A percentile compares a stretch with the other conserved stretches of the same genome.
Evolutionary conservation across 1,284 basidiomycete species (phyloP).

Genomic region (Cerioporus squamosus): DNA sequence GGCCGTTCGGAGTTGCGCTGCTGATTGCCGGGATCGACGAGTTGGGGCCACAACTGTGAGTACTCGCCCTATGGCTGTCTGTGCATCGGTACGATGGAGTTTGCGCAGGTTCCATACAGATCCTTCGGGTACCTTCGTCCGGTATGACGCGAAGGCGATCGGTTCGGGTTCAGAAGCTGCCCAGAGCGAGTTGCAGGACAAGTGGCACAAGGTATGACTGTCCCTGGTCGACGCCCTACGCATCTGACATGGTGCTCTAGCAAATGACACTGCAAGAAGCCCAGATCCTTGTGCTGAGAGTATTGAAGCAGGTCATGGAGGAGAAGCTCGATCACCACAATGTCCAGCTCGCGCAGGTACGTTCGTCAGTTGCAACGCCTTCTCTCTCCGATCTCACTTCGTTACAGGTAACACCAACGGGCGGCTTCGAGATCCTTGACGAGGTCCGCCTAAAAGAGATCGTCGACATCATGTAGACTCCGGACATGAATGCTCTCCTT

Average conservation of each 20-base stretch:
- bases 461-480: constrained; percentile 75
- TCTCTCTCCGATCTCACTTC: neutral
- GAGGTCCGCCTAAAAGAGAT: constrained; percentile 79
- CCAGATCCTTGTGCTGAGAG: constrained; percentile 83
- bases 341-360: constrained; percentile 93
- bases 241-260: constrained; percentile 45
- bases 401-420: constrained; percentile 68
- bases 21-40: constrained; percentile 98
- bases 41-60: constrained; percentile 91
- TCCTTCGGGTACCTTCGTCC: constrained; percentile 98
- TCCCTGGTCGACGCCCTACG: neutral
- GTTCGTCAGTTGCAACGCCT: constrained; percentile 24
- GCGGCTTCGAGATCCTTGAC: constrained; percentile 85
- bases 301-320: constrained; percentile 99
- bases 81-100: neutral
- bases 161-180: constrained; percentile 98
- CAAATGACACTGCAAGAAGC: constrained; percentile 94
- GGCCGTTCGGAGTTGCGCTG: constrained; percentile 98
- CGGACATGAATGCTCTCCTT: constrained; percentile 13
- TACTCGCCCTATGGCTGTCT: constrained; percentile 12
- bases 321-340: constrained; percentile 99
- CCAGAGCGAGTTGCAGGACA: constrained; percentile 96
- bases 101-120: constrained; percentile 91
- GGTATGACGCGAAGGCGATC: constrained; percentile 98
- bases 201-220: constrained; percentile 86